phyloP scores from a whole-genome alignment of 139 green algal genomes.

The Micractinium conductrix region DNA sequence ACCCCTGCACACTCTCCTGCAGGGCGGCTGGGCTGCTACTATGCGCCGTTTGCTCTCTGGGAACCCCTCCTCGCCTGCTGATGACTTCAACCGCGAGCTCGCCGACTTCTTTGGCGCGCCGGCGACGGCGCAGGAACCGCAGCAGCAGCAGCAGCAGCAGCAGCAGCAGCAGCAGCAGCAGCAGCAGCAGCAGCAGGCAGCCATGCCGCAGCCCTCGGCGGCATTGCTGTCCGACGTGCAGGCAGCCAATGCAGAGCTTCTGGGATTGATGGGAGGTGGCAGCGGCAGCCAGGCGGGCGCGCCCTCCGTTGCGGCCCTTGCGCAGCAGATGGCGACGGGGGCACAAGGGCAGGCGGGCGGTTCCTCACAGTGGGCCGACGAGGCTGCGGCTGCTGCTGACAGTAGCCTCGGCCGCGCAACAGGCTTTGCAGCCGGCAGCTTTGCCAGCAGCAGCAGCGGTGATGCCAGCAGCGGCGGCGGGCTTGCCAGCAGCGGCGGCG shows the following conservation, averaged over 20 bases:
- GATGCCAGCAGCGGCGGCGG: not conserved
- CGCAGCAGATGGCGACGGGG: no score
- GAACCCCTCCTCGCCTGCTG: not conserved
- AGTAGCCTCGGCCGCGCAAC: no score
- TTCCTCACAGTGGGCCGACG: no score
- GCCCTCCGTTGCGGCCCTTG: not conserved
- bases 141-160: not conserved
- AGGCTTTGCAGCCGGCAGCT: no score
- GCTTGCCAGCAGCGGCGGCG: not conserved
- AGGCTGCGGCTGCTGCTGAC: no score
- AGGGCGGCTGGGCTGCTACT: not conserved
- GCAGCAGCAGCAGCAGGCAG: not conserved
- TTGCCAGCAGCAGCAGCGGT: not conserved
- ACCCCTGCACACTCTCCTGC: not conserved
- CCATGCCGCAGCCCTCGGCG: not conserved
- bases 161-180: not conserved
- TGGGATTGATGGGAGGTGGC: not conserved
- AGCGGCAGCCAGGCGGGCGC: not conserved
- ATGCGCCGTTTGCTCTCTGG: not conserved
- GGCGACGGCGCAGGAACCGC: not conserved
- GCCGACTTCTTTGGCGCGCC: not conserved
- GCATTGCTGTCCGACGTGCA: not conserved
- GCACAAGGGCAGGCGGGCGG: no score
- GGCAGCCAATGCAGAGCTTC: not conserved
- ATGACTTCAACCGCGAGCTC: slow-evolving; percentile 22